These are phyloP conservation scores for Aspergillus sclerotioniger DNA, from an alignment of 495 filamentous ascomycete species.

Conservation along the genomic window DNA sequence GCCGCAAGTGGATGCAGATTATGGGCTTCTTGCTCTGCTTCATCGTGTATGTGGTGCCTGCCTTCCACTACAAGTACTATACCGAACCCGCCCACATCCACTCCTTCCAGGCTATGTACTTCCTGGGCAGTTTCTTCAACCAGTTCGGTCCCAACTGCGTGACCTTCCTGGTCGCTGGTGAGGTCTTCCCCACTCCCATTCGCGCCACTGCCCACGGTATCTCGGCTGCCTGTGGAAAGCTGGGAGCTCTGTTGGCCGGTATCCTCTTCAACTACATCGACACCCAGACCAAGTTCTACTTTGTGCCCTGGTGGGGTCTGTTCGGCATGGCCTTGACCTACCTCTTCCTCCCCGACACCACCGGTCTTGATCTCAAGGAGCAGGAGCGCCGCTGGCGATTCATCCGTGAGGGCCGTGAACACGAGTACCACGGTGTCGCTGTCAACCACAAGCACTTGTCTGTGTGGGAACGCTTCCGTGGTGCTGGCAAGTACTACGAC, in stretches of 20 bases:
- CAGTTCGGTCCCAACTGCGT: conserved; percentile 92
- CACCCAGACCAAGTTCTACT: conserved; percentile 73
- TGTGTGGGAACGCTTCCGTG: conserved; percentile 70
- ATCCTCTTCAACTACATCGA: conserved; percentile 88
- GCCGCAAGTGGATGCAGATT: conserved; percentile 89
- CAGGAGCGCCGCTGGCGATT: conserved; percentile 86
- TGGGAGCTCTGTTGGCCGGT: conserved; percentile 75
- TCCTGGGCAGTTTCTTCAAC: conserved; percentile 91
- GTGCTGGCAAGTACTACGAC: conserved; percentile 73
- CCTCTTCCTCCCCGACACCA: conserved; percentile 87
- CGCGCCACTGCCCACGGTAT: conserved; percentile 90
- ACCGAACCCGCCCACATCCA: conserved; percentile 61
- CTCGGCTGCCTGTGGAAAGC: conserved; percentile 79
- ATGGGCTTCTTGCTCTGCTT: conserved; percentile 84
- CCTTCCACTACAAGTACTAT: conserved; percentile 81
- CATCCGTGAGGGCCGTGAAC: conserved; percentile 67
- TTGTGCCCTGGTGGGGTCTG: conserved; percentile 91
- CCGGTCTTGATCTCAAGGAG: conserved; percentile 88
- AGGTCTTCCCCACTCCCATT: conserved; percentile 86
- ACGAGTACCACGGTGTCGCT: conserved; percentile 85
- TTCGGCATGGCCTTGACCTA: conserved; percentile 72
- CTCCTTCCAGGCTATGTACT: conserved; percentile 89
- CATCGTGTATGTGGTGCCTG: conserved; percentile 81
- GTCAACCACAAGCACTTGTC: conserved; percentile 84
- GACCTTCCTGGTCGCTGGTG: conserved; percentile 87